Evolutionary conservation across 2,329 filamentous ascomycete genomes (phyloP), one percentile per base, ranked within the genome.

Genomic region (Plectosphaerella plurivora): DNA sequence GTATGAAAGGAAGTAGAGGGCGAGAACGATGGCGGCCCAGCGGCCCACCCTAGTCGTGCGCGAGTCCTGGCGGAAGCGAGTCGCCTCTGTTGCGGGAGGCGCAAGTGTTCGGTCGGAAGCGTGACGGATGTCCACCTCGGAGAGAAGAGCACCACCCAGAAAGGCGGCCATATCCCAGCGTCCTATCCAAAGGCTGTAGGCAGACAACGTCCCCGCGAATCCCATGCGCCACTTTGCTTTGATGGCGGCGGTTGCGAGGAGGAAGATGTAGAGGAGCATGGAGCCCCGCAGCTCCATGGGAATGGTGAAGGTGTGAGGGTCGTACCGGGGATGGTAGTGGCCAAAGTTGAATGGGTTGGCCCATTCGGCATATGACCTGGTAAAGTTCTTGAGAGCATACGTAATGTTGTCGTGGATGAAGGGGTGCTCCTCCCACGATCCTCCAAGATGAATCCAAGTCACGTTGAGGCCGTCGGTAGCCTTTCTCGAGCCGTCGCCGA

Each of bases 131-230:
- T 73, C 69, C 14, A 68, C 45, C 45, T 73, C 70, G 0, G 69
- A 72, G 20, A 70, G 58, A 7, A 69, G 44, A 45, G 64, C 64
- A 10, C 70, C 70, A 15, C 67, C 70, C 51, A 73, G 42, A 50
- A 73, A 73, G 1, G 64, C 65, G 18, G 66, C 66, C 59, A 73
- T 68, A n/a, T 73, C 70, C 70, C 70, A 73, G 7, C 69, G 60
- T 3, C 67, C 68, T 4, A 73, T 52, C 0, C 55, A 46, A 18
- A 73, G 41, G 35, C 66, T 68, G 56, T 72, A 72, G 0, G 60
- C 60, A 1, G 68, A 63, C 3, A 72, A 55, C 5, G 62, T 55
- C 0, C 54, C 61, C 0, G 61, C 69, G 11, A 69, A 53, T 20
- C 58, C 57, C 1, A 66, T 56, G 2, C 70, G 61, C 67, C 66